Evolutionary conservation across 2,329 filamentous ascomycete species (phyloP).

Genomic region (Rachicladosporium sp.): DNA sequence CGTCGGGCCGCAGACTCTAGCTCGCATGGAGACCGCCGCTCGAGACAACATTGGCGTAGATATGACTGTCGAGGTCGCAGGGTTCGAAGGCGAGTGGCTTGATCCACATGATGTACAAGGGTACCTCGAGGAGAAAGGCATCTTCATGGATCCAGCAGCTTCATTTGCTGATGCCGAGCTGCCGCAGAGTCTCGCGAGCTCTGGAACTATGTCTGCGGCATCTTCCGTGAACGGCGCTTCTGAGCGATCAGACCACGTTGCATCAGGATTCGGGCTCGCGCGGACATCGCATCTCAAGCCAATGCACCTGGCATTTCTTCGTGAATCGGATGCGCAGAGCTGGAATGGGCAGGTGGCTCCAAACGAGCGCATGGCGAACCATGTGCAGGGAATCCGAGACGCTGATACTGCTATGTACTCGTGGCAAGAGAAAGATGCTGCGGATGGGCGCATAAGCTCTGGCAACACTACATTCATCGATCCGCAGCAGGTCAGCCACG

Average conservation of each 20-base stretch:
- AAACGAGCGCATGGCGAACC: neutral
- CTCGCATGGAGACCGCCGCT: conserved; percentile 14
- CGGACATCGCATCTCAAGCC: too few relatives aligned
- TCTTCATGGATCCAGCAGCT: conserved; percentile 47
- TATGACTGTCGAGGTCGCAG: conserved; percentile 41
- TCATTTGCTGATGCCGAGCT: conserved; percentile 51
- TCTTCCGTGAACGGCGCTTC: too few relatives aligned
- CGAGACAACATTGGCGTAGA: conserved; percentile 17
- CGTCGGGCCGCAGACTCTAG: conserved; percentile 18
- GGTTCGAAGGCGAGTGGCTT: conserved; percentile 63
- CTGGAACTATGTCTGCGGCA: too few relatives aligned
- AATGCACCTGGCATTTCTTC: too few relatives aligned
- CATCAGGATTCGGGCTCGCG: too few relatives aligned
- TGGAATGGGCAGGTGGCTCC: neutral
- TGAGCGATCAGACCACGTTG: too few relatives aligned
- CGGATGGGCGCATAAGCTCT: too few relatives aligned
- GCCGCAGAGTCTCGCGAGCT: conserved; percentile 16
- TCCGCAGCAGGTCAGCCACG: too few relatives aligned
- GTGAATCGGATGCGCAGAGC: neutral
- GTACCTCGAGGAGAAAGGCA: conserved; percentile 53
- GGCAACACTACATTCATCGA: too few relatives aligned
- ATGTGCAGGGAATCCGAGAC: neutral
- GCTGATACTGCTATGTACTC: neutral
- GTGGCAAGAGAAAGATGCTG: too few relatives aligned
- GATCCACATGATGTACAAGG: conserved; percentile 65